Conservation (phyloP, 495 filamentous ascomycete species). For the Bacidia rubella region DNA sequence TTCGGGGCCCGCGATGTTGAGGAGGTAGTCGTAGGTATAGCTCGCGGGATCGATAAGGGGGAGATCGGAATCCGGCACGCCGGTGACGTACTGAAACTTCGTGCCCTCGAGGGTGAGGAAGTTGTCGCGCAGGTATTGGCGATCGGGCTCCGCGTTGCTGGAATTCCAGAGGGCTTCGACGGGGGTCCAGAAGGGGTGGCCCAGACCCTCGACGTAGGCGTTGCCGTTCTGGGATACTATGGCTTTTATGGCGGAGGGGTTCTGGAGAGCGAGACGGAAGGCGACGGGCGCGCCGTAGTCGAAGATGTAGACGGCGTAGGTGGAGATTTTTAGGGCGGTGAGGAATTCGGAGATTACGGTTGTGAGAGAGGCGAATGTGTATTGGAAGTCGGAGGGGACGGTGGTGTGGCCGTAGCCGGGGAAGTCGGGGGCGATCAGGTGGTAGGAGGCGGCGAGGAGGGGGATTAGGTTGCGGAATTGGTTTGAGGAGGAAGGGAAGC, state of each 20-base stretch:
- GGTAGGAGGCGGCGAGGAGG: constrained; percentile 36
- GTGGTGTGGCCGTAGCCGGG: constrained; percentile 50
- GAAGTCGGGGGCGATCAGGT: constrained; percentile 46
- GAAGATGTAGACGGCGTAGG: constrained; percentile 48
- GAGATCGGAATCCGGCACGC: constrained; percentile 23
- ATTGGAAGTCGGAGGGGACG: constrained; percentile 28
- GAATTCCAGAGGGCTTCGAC: constrained; percentile 36
- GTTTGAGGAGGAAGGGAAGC: constrained; percentile 49
- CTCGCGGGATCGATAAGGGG: constrained; percentile 36
- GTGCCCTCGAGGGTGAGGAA: constrained; percentile 35
- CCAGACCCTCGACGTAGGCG: constrained; percentile 47
- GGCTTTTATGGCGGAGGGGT: constrained; percentile 33
- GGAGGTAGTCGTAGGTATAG: constrained; percentile 36
- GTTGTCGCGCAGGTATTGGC: constrained; percentile 24
- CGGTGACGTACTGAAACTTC: constrained; percentile 41
- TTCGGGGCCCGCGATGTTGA: constrained; percentile 31
- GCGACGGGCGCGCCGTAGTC: constrained; percentile 52
- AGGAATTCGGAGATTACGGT: constrained; percentile 35
- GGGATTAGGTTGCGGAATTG: constrained; percentile 50
- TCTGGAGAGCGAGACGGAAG: constrained; percentile 38
- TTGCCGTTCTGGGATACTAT: constrained; percentile 54
- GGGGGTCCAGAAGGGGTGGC: constrained; percentile 38
- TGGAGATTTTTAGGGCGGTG: constrained; percentile 29
- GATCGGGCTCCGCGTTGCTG: constrained; percentile 18
- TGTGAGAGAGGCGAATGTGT: constrained; percentile 39